Base-by-base conservation (phyloP, 805 yeast genomes). In the Nakazawaea siamensis region DNA sequence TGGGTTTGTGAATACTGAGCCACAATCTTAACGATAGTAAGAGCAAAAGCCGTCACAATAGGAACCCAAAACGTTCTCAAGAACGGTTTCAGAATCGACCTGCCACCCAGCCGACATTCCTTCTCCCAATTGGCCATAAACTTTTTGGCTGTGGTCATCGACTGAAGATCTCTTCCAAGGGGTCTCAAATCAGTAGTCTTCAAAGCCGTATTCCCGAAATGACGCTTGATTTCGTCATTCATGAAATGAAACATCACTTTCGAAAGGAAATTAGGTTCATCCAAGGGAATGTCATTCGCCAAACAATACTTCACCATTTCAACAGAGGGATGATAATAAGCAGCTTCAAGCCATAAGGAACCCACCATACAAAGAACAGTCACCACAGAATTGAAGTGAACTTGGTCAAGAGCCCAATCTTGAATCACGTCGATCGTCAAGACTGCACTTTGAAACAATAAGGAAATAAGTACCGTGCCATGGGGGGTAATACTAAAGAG, bases 161-260 rank as follows among this genome's bases (percentile, higher is more conserved):
- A 17, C 8, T 12, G 12, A 17, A 10, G 14, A 14, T 3, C 18
- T 12, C 13, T n/a, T n/a, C 17, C 17, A 13, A n/a, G n/a, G n/a
- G 9, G 16, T 12, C 19, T 15, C 10, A 12, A 1, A 23, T n/a
- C 27, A 5, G 24, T 16, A 16, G 18, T 18, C 24, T 17, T 18
- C 3, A 18, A 10, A 4, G 12, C 19, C 14, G 12, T n/a, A n/a
- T n/a, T 24, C 6, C 18, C 19, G 27, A 24, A 24, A n/a, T 24
- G 10, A 12, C 7, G 8, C 10, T 59, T 62, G 13, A 44, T 43
- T 31, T 59, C 59, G 1, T 97, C 97, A 14, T 86, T 76, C 95
- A 90, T 85, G 97, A 97, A 90, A 18, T 76, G 61, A 54, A 92
- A 90, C 0, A 94, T 79, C 34, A 90, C 60, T 35, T 72, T 64